Percentiles rank a stretch among this genome's conserved stretches.
phyloP scores from a whole-genome alignment of 371 early-diverging fungal genomes.

The Apophysomyces sp. region DNA sequence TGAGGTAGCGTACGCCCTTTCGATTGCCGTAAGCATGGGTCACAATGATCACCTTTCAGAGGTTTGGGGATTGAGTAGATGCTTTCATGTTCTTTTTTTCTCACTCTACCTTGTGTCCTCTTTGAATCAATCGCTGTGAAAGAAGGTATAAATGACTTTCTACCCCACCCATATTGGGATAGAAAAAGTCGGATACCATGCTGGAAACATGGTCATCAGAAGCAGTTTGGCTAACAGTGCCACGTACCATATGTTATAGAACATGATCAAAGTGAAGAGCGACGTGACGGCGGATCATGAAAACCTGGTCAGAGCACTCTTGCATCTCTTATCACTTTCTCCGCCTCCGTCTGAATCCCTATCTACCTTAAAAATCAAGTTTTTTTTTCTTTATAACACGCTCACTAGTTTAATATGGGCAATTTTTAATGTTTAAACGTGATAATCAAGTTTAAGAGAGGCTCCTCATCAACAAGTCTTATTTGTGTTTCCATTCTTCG shows the following conservation, averaged over 20 bases:
- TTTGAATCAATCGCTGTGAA: constrained; percentile 83
- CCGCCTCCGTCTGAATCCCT: too few species aligned
- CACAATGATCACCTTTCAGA: constrained; percentile 67
- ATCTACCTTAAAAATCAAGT: too few species aligned
- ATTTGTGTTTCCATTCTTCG: too few species aligned
- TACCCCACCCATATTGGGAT: constrained; percentile 98
- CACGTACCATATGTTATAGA: constrained; percentile 57
- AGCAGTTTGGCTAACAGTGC: neutral
- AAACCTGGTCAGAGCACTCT: too few species aligned
- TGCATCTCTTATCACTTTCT: too few species aligned
- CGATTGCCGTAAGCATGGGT: constrained; percentile 90
- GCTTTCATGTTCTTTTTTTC: neutral
- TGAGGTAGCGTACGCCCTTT: constrained; percentile 88
- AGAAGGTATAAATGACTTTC: constrained; percentile 97
- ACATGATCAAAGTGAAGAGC: constrained; percentile 25
- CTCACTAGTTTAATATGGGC: too few species aligned
- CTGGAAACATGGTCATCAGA: constrained; percentile 29
- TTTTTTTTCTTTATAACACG: too few species aligned
- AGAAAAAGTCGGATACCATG: constrained; percentile 98
- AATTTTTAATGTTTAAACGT: too few species aligned
- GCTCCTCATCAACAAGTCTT: too few species aligned
- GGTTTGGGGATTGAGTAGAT: neutral
- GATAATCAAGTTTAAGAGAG: too few species aligned
- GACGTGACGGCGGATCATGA: neutral
- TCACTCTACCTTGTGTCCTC: constrained; percentile 88